Conservation (phyloP, 78 protist species). For the Dictyostelium firmibasis region DNA sequence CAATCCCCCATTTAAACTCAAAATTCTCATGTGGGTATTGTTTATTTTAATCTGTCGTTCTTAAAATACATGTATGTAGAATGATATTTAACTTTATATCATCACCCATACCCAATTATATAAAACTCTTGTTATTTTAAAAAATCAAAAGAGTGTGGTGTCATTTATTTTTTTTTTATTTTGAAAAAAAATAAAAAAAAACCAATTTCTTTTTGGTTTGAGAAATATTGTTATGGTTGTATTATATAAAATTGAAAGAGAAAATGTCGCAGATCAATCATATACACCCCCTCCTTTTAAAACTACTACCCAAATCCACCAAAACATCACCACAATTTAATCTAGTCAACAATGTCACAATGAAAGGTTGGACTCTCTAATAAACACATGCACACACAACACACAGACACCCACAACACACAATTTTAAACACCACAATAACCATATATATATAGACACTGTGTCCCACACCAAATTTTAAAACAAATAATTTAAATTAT, state of each 20-base stretch:
- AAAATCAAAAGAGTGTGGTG: neutral
- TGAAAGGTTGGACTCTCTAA: neutral
- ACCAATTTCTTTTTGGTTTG: neutral
- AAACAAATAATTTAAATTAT: neutral
- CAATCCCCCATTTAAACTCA: neutral
- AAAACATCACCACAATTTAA: neutral
- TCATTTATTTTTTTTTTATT: neutral
- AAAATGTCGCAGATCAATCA: conserved; percentile 8
- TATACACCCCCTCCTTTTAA: neutral
- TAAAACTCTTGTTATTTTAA: neutral
- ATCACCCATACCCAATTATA: neutral
- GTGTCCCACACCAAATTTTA: neutral
- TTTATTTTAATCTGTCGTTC: neutral
- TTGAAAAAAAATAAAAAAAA: neutral
- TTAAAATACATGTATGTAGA: neutral
- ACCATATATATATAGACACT: neutral
- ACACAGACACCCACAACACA: neutral
- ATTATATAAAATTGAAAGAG: neutral
- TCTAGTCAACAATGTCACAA: conserved; percentile 11
- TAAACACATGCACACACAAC: neutral
- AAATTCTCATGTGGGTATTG: neutral
- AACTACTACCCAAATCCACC: neutral
- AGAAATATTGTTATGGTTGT: neutral
- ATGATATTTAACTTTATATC: neutral
- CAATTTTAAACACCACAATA: neutral